phyloP scores from a whole-genome alignment of 108 stramenopile genomes.

The Conticribra weissflogii region DNA sequence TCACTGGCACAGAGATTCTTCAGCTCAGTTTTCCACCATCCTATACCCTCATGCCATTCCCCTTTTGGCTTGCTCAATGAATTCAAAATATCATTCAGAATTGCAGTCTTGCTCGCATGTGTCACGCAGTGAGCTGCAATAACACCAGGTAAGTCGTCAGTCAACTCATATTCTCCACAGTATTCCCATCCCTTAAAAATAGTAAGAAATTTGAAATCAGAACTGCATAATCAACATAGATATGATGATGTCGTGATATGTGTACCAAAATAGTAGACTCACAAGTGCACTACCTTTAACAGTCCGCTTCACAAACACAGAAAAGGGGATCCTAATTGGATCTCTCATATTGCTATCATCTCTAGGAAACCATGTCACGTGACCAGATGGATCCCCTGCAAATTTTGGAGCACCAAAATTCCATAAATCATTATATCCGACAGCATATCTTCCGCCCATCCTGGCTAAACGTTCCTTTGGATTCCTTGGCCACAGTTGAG shows the following conservation, averaged over 20 bases:
- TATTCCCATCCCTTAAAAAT: constrained; percentile 22
- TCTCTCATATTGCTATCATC: background rate
- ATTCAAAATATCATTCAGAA: constrained; percentile 1
- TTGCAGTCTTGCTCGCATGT: background rate
- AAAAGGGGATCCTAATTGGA: constrained; percentile 8
- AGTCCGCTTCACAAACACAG: constrained; percentile 8
- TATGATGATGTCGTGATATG: too few species aligned
- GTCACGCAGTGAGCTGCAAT: background rate
- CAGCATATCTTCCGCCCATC: constrained; percentile 6
- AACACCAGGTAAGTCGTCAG: background rate
- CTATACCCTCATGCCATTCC: background rate
- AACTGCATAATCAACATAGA: too few species aligned
- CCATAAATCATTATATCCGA: constrained; percentile 1
- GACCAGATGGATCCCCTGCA: constrained; percentile 8
- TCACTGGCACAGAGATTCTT: background rate
- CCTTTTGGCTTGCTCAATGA: constrained; percentile 8
- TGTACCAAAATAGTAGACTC: too few species aligned
- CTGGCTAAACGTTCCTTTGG: background rate
- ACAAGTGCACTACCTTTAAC: background rate
- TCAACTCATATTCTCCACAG: constrained; percentile 5
- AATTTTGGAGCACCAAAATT: constrained; percentile 16
- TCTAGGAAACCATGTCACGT: constrained; percentile 1
- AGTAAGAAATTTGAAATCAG: background rate
- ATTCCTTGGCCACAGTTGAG: background rate
- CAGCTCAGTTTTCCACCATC: background rate